Evolutionary conservation across 169 alveolate genomes (phyloP).

Genomic region (Besnoitia besnoiti): DNA sequence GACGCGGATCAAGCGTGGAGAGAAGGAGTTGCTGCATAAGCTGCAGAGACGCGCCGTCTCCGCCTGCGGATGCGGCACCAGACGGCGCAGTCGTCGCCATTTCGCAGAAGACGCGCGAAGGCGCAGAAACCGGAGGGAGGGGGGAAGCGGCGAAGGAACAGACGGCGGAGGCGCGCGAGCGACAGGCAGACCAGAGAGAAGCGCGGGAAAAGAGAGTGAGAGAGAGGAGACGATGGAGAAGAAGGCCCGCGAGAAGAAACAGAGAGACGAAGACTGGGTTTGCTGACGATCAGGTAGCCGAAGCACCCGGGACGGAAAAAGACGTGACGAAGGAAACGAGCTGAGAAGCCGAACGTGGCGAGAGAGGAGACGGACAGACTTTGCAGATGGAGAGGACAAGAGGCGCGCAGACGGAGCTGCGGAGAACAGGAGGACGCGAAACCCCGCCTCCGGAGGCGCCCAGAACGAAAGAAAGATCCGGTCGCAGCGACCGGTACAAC

Average conservation of each 20-base stretch:
- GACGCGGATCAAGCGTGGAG: conserved; percentile 67
- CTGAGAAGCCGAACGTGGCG: not conserved
- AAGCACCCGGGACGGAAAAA: not conserved
- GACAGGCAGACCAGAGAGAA: not conserved
- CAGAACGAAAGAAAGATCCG: too few species aligned
- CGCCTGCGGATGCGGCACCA: not conserved
- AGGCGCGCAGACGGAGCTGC: too few species aligned
- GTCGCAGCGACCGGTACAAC: too few species aligned
- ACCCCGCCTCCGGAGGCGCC: too few species aligned
- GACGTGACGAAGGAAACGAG: not conserved
- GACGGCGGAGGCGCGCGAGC: not conserved
- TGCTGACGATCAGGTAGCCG: too few species aligned
- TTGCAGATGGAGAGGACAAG: too few species aligned
- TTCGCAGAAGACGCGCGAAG: not conserved
- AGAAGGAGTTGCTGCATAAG: conserved; percentile 69
- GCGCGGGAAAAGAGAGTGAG: too few species aligned
- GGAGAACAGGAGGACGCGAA: too few species aligned
- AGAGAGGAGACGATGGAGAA: too few species aligned
- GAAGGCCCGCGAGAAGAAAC: not conserved
- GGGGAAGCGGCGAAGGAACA: not conserved
- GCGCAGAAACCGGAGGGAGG: not conserved
- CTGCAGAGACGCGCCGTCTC: conserved; percentile 50
- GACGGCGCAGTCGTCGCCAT: not conserved
- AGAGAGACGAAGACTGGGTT: not conserved
- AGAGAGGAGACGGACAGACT: not conserved